Evolutionary conservation across 2,329 filamentous ascomycete species (phyloP).

Genomic region (Penicillium expansum): DNA sequence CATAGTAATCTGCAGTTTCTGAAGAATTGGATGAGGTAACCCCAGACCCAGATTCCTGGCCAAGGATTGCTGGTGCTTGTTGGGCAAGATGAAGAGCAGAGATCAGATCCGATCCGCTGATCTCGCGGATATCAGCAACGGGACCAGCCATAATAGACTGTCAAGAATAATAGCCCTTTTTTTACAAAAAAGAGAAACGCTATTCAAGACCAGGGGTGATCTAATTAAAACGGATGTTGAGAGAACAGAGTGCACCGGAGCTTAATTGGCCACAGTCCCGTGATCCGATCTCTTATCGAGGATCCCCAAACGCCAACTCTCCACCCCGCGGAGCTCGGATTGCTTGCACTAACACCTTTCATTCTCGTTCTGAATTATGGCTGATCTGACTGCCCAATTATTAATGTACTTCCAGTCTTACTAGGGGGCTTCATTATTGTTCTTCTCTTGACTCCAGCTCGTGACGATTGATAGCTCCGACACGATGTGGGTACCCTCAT

Average conservation of each 20-base stretch:
- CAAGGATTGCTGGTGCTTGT: conserved; percentile 42
- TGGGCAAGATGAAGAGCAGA: conserved; percentile 45
- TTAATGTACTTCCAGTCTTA: background rate
- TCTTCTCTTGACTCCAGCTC: background rate
- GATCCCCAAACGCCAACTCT: background rate
- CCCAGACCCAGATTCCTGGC: conserved; percentile 49
- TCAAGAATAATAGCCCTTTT: background rate
- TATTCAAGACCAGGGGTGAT: background rate
- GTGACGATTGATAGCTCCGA: background rate
- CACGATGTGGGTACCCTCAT: conserved; percentile 1
- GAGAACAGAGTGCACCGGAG: background rate
- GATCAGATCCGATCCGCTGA: conserved; percentile 45
- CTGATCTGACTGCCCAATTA: background rate
- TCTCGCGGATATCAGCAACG: conserved; percentile 12
- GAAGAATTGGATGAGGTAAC: conserved; percentile 48
- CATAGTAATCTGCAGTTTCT: conserved; percentile 80
- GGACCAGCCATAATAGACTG: conserved; percentile 13
- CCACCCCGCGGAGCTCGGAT: conserved; percentile 10
- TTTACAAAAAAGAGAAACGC: background rate
- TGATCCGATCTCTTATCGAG: conserved; percentile 27
- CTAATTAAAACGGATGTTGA: background rate
- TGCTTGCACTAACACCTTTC: background rate
- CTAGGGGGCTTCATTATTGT: background rate
- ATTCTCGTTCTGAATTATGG: background rate
- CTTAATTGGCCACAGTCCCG: conserved; percentile 16